Conservation (phyloP, 2,329 filamentous ascomycete species). For the Coniochaeta ligniaria region DNA sequence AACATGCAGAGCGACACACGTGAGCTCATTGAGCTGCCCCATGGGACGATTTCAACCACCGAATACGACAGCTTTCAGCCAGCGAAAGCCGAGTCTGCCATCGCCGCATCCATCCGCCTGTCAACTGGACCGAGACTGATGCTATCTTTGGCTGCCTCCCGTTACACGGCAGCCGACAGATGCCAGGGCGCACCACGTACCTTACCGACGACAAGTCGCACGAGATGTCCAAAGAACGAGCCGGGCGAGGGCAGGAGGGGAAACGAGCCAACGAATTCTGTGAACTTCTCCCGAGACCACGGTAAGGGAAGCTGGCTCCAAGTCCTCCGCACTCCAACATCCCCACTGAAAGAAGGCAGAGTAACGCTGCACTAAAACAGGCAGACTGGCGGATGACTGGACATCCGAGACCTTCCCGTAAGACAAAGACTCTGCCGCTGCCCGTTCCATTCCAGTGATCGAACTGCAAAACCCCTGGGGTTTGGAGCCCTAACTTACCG, state of each 20-base stretch:
- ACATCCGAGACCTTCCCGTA: background rate
- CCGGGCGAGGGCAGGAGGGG: background rate
- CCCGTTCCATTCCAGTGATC: background rate
- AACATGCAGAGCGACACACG: background rate
- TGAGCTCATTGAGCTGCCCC: background rate
- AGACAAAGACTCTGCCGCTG: background rate
- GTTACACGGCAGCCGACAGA: background rate
- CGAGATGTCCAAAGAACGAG: background rate
- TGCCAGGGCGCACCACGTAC: background rate
- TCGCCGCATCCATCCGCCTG: background rate
- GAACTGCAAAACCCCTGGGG: background rate
- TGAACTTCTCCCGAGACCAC: background rate
- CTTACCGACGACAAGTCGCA: background rate
- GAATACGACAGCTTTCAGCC: background rate
- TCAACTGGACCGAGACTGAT: background rate
- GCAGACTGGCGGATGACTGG: background rate
- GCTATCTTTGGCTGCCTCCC: conserved; percentile 1
- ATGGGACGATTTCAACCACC: background rate
- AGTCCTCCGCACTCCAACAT: background rate
- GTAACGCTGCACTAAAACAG: background rate
- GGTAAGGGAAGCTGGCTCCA: background rate
- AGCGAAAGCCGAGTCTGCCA: background rate
- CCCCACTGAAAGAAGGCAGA: background rate
- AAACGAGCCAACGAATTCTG: background rate
- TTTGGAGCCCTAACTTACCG: background rate